phyloP scores from a whole-genome alignment of 2,329 filamentous ascomycete genomes.

The Cladosporium sphaerospermum region DNA sequence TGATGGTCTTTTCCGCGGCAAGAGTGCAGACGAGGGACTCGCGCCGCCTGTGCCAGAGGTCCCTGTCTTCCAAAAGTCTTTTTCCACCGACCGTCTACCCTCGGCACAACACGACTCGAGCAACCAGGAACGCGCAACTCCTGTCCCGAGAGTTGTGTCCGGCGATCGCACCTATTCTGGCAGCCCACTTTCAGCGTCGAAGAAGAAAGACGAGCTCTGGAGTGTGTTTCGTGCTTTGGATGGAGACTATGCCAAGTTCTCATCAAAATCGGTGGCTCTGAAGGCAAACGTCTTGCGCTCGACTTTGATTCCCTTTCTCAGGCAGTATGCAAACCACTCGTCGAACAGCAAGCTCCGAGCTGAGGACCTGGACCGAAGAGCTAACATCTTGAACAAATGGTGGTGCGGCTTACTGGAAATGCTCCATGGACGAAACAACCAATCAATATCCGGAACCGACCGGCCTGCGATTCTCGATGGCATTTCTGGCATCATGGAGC shows the following conservation, averaged over 20 bases:
- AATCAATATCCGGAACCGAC: conserved; percentile 77
- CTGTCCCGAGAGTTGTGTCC: conserved; percentile 37
- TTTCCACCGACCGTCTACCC: conserved; percentile 43
- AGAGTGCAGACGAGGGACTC: conserved; percentile 4
- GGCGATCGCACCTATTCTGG: conserved; percentile 25
- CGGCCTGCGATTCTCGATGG: conserved; percentile 74
- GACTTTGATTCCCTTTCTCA: conserved; percentile 69
- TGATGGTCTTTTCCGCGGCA: conserved; percentile 5
- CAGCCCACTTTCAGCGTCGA: conserved; percentile 23
- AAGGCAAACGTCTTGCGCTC: conserved; percentile 70
- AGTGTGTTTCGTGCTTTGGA: conserved; percentile 62
- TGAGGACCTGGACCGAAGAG: conserved; percentile 75
- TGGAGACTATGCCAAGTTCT: conserved; percentile 66
- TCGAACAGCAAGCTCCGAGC: conserved; percentile 62
- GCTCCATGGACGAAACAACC: conserved; percentile 67
- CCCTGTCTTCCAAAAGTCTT: conserved; percentile 42
- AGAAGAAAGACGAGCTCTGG: conserved; percentile 65
- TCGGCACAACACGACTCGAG: conserved; percentile 30
- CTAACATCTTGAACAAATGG: conserved; percentile 81
- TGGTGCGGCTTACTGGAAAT: conserved; percentile 79
- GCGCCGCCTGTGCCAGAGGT: conserved; percentile 27
- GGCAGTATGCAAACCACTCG: conserved; percentile 60
- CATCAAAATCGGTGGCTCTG: conserved; percentile 63
- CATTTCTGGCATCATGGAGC: conserved; percentile 74
- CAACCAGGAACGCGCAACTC: conserved; percentile 34